phyloP scores from a whole-genome alignment of 371 early-diverging fungal species.

The Mortierella sp. region DNA sequence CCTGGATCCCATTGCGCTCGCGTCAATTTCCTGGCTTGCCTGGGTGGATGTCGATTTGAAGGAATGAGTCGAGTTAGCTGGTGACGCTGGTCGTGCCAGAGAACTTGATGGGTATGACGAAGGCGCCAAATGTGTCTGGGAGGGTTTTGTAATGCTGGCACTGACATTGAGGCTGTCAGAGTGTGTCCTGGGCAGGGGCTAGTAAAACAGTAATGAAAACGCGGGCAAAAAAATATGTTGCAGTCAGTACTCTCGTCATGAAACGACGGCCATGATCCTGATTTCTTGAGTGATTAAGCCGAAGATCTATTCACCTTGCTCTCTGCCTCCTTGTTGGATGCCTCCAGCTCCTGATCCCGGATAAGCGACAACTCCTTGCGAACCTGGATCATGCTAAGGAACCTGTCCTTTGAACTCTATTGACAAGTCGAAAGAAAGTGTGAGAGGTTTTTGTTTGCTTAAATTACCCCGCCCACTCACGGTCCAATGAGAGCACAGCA shows the following conservation, averaged over 20 bases:
- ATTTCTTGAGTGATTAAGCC: not conserved
- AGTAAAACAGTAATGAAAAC: not conserved
- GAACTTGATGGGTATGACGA: slow-evolving; percentile 18
- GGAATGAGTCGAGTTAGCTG: slow-evolving; percentile 38
- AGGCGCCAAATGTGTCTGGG: slow-evolving; percentile 13
- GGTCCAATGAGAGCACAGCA: slow-evolving; percentile 1
- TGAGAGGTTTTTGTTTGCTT: not conserved
- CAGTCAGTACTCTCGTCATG: not conserved
- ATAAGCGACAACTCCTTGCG: slow-evolving; percentile 40
- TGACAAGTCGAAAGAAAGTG: not conserved
- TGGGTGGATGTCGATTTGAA: slow-evolving; percentile 30
- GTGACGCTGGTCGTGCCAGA: slow-evolving; percentile 26
- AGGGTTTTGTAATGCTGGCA: not conserved
- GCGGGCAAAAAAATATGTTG: not conserved
- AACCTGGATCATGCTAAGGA: slow-evolving; percentile 46
- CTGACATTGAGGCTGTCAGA: slow-evolving; percentile 8
- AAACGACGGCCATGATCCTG: not conserved
- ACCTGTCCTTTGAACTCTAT: slow-evolving; percentile 48
- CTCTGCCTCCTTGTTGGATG: slow-evolving; percentile 31
- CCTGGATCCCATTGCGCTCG: slow-evolving; percentile 3
- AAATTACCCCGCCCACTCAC: not conserved
- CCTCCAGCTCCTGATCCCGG: slow-evolving; percentile 51
- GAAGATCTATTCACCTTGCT: slow-evolving; percentile 19
- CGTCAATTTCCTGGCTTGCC: slow-evolving; percentile 30
- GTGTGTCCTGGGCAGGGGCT: not conserved